Percentiles rank a stretch among this genome's conserved stretches.
phyloP scores from a whole-genome alignment of 2,329 filamentous ascomycete genomes.

The Neurospora sp. region DNA sequence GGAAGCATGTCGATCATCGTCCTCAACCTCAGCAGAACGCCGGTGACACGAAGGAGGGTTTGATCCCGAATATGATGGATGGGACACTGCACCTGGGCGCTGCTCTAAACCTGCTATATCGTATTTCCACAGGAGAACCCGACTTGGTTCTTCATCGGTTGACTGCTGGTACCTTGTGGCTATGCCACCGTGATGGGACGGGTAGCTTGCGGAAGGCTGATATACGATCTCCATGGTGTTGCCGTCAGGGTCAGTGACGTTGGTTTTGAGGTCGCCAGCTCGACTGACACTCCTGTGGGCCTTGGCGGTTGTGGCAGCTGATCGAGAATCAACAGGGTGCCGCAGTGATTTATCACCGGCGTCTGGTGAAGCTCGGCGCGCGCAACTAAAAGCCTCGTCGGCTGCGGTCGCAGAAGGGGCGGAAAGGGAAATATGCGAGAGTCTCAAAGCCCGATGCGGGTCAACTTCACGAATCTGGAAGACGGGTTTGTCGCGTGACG shows the following conservation, averaged over 20 bases:
- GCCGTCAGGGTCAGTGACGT: constrained; percentile 69
- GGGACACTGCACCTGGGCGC: constrained; percentile 12
- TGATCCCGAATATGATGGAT: not conserved
- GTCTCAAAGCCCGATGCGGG: constrained; percentile 28
- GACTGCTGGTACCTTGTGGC: constrained; percentile 27
- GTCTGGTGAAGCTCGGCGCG: constrained; percentile 48
- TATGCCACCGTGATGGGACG: constrained; percentile 25
- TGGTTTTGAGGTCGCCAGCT: constrained; percentile 35
- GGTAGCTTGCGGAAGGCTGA: constrained; percentile 29
- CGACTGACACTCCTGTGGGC: constrained; percentile 8
- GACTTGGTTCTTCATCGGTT: constrained; percentile 30
- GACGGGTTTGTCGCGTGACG: constrained; percentile 25
- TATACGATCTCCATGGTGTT: constrained; percentile 76
- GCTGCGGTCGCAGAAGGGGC: constrained; percentile 58
- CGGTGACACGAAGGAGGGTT: not conserved
- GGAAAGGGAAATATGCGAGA: constrained; percentile 52
- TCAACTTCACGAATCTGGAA: constrained; percentile 36
- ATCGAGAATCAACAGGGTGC: constrained; percentile 13
- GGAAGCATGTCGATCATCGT: not conserved
- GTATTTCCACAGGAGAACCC: constrained; percentile 41
- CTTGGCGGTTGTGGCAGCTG: constrained; percentile 9
- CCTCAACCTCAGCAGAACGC: not conserved
- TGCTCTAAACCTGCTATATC: constrained; percentile 28
- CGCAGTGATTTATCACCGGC: constrained; percentile 17
- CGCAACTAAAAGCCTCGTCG: constrained; percentile 60